Percentiles rank a stretch among this genome's conserved stretches.
These are phyloP conservation scores for Beta lomatogona DNA, from an alignment of 179 eudicot genomes.

Conservation along the genomic window DNA sequence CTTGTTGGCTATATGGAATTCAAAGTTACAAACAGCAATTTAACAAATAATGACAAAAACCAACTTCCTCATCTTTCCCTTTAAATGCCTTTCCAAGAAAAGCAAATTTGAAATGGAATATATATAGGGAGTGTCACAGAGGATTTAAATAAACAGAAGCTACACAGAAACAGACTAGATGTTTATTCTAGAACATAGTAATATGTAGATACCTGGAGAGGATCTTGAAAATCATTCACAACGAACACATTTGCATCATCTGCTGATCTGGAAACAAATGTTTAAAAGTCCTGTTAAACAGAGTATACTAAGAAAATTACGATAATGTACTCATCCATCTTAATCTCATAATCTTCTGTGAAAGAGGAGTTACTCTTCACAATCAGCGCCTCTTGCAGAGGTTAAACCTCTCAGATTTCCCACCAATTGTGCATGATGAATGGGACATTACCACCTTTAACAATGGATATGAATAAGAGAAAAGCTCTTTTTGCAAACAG, in stretches of 20 bases:
- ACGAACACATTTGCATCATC: slow-evolving; percentile 89
- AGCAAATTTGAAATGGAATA: background rate
- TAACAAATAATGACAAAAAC: background rate
- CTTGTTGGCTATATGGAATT: background rate
- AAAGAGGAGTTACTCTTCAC: background rate
- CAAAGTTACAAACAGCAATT: background rate
- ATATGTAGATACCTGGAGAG: slow-evolving; percentile 64
- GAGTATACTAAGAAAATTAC: background rate
- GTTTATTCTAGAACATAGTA: background rate
- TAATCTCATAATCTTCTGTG: background rate
- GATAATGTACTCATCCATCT: background rate
- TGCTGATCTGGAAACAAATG: slow-evolving; percentile 63
- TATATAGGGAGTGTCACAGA: background rate
- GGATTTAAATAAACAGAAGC: slow-evolving; percentile 4
- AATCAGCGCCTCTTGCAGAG: background rate
- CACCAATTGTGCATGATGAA: background rate
- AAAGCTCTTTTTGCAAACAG: background rate
- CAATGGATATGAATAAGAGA: background rate
- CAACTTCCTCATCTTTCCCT: background rate
- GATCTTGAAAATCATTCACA: slow-evolving; percentile 91
- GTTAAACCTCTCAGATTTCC: background rate
- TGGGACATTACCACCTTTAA: background rate
- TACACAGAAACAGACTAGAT: background rate
- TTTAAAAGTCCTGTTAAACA: background rate
- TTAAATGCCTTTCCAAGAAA: background rate